Base-by-base conservation (phyloP, 2,329 filamentous ascomycete genomes). In the Didymella glomerata region DNA sequence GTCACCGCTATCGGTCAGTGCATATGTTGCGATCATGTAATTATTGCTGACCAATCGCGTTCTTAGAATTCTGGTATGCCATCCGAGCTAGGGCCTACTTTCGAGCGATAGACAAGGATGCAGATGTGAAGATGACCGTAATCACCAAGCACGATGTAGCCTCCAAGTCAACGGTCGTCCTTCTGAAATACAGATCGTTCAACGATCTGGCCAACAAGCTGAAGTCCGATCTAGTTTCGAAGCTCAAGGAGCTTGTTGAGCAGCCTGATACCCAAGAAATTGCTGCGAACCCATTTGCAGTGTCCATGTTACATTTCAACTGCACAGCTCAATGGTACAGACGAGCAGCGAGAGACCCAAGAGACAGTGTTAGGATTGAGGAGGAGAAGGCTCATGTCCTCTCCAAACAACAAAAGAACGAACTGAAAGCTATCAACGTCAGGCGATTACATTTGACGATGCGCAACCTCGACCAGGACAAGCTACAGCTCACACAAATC, bases 391-490 rank as follows among this genome's bases (percentile, higher is more conserved):
- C 42, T 13, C 47, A 62, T 22, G 60, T 18, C 11, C 2, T 49
- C 6, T 16, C 20, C 13, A 38, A 38, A 14, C 8, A 48, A 7
- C 8, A 38, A 20, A 38, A 48, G 14, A 38, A 25, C 8, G 30
- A 48, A 22, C 8, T 48, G 2, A 16, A 49, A 27, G 32, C 47
- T 4, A 38, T 49, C 32, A 49, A 38, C 6, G 47, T 49, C 14
- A 25, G 20, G n/a, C 10, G 32, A 13, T 27, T 61, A 1, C 61
- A 63, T 25, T 32, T 60, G 3, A 60, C 53, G 3, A 52, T 61
- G 53, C 48, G 53, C 13, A 61, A 57, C 20, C 32, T 63, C 1
- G 61, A 63, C 20, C 57, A 61, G 25, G 61, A 63, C n/a, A 55
- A 52, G 13, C 20, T 63, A 4, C 57, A 63, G 38, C 49, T 63